Evolutionary conservation across 257 asterid species (phyloP).

Genomic region (Perilla frutescens): DNA sequence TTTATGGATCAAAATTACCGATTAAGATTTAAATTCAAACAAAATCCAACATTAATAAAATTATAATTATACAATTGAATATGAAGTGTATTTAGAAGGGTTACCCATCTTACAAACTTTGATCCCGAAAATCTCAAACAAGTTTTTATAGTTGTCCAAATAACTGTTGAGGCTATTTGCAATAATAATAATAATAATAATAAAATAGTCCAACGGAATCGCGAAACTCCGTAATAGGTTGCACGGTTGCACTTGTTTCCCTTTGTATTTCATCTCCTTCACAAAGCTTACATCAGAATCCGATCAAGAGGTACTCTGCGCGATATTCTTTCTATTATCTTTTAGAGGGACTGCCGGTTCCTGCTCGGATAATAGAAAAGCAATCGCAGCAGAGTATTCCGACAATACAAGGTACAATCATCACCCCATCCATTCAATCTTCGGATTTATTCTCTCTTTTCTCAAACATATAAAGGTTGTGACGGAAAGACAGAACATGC

Average conservation of each 20-base stretch:
- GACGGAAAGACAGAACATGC: slow-evolving; percentile 20
- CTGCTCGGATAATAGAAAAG: not conserved
- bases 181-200: too few relatives aligned
- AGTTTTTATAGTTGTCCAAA: too few relatives aligned
- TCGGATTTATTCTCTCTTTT: not conserved
- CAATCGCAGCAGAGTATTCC: slow-evolving; percentile 9
- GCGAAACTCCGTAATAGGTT: not conserved
- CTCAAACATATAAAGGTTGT: slow-evolving; percentile 31
- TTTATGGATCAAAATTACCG: too few relatives aligned
- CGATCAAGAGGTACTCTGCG: not conserved
- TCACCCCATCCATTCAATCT: slow-evolving; percentile 12
- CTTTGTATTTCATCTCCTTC: not conserved
- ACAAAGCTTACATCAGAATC: not conserved
- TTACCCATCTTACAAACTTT: too few relatives aligned
- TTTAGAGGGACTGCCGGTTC: not conserved
- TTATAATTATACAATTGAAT: too few relatives aligned
- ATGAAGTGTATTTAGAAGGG: too few relatives aligned
- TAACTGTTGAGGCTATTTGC: too few relatives aligned
- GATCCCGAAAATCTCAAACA: too few relatives aligned
- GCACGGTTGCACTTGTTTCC: not conserved
- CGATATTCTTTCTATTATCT: not conserved
- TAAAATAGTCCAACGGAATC: not conserved
- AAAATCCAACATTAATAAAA: too few relatives aligned
- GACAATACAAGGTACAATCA: slow-evolving; percentile 29
- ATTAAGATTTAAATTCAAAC: too few relatives aligned